Percentiles rank a stretch among this genome's conserved stretches.
Evolutionary conservation across 495 filamentous ascomycete genomes (phyloP).

Genomic region (Aspergillus avenaceus): DNA sequence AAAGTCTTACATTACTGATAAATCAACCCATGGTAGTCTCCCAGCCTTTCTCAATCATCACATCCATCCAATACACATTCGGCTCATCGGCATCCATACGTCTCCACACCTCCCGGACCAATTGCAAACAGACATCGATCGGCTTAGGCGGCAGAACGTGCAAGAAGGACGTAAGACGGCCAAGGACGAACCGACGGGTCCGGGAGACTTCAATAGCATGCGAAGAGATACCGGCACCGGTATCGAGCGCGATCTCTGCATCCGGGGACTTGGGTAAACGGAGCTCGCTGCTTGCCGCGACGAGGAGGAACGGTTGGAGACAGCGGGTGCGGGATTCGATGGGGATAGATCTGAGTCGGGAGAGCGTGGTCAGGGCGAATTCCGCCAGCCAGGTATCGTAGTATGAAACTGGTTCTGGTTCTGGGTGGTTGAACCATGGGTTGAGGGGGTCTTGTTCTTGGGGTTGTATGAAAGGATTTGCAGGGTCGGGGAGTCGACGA

Average conservation of each 20-base stretch:
- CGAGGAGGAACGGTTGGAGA: constrained; percentile 50
- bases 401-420: constrained; percentile 12
- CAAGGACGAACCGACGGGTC: constrained; percentile 42
- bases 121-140: constrained; percentile 40
- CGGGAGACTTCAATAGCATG: constrained; percentile 45
- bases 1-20: too few species aligned
- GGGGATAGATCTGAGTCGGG: constrained; percentile 47
- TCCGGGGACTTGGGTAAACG: constrained; percentile 27
- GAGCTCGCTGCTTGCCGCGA: constrained; percentile 48
- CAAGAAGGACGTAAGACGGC: constrained; percentile 42
- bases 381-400: constrained; percentile 48
- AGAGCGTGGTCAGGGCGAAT: constrained; percentile 50
- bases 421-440: constrained; percentile 12
- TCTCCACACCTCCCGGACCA: constrained; percentile 50
- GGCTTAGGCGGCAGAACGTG: constrained; percentile 52
- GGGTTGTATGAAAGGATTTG: constrained; percentile 12
- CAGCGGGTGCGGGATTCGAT: constrained; percentile 52
- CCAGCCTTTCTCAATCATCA: constrained; percentile 56
- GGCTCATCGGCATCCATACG: constrained; percentile 41
- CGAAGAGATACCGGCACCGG: constrained; percentile 33
- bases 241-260: constrained; percentile 9
- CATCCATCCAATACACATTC: constrained; percentile 50
- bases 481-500: constrained; percentile 33
- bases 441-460: constrained; percentile 12
- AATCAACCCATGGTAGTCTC: constrained; percentile 52